Conservation (phyloP, 2,329 filamentous ascomycete species). For the Trichophyton benhamiae region DNA sequence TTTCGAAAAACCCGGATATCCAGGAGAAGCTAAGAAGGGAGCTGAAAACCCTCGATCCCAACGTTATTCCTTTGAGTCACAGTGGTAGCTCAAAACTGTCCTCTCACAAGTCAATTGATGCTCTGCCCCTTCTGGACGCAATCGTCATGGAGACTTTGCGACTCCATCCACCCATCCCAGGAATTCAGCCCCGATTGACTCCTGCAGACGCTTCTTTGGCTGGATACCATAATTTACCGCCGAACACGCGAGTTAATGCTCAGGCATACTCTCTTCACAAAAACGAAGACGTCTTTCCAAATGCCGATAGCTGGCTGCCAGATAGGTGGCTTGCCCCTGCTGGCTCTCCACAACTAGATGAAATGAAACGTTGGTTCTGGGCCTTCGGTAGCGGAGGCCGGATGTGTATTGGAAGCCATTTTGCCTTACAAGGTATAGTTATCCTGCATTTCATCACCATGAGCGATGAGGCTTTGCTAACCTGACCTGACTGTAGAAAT, state of each 20-base stretch:
- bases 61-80: constrained; percentile 15
- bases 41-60: constrained; percentile 25
- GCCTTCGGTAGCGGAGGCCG: constrained; percentile 39
- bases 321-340: constrained; percentile 37
- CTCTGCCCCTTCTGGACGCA: constrained; percentile 45
- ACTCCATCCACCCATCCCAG: constrained; percentile 50
- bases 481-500: constrained; percentile 43
- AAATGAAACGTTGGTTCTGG: constrained; percentile 40
- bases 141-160: constrained; percentile 50
- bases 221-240: constrained; percentile 31
- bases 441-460: background rate
- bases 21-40: constrained; percentile 29
- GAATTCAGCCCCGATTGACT: constrained; percentile 47
- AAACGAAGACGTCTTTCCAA: constrained; percentile 37
- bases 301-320: constrained; percentile 37
- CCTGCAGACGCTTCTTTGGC: constrained; percentile 30
- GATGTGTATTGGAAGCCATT: constrained; percentile 40
- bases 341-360: constrained; percentile 28
- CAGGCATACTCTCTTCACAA: constrained; percentile 43
- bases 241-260: constrained; percentile 34
- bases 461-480: background rate
- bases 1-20: constrained; percentile 27
- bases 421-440: constrained; percentile 35
- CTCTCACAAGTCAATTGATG: constrained; percentile 31
- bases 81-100: constrained; percentile 9